Evolutionary conservation across 805 yeast genomes (phyloP).

Genomic region (Wickerhamiella occidentalis): DNA sequence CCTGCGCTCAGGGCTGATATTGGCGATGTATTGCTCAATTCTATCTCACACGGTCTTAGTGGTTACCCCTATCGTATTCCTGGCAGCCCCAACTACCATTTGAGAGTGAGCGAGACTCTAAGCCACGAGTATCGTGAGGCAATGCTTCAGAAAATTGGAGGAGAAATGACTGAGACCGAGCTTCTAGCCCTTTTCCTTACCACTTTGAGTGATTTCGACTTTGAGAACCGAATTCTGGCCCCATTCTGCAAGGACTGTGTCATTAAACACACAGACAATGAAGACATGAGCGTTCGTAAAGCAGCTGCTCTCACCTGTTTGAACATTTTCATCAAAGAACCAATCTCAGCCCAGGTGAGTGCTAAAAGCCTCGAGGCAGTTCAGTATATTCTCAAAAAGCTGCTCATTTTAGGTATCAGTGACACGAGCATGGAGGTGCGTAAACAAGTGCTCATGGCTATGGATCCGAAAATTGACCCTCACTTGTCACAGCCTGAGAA

Average conservation of each 20-base stretch:
- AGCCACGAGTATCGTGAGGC: slow-evolving; percentile 71
- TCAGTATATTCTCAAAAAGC: slow-evolving; percentile 67
- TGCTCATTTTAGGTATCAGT: slow-evolving; percentile 71
- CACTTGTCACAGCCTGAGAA: slow-evolving; percentile 91
- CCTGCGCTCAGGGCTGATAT: slow-evolving; percentile 71
- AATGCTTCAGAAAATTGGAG: slow-evolving; percentile 60
- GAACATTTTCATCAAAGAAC: slow-evolving; percentile 59
- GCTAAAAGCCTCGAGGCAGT: slow-evolving; percentile 72
- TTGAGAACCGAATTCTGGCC: slow-evolving; percentile 61
- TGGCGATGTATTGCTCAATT: slow-evolving; percentile 55
- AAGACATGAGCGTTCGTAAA: slow-evolving; percentile 64
- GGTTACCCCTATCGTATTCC: slow-evolving; percentile 76
- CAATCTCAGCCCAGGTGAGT: slow-evolving; percentile 74
- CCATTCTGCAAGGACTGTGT: slow-evolving; percentile 83
- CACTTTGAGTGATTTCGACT: slow-evolving; percentile 63
- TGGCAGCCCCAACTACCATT: slow-evolving; percentile 62
- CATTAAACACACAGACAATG: slow-evolving; percentile 72
- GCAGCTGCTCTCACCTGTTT: slow-evolving; percentile 79
- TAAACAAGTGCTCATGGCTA: slow-evolving; percentile 57
- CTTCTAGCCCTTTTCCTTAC: slow-evolving; percentile 66
- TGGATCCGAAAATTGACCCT: slow-evolving; percentile 71
- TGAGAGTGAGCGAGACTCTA: slow-evolving; percentile 21
- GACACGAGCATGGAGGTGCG: slow-evolving; percentile 83
- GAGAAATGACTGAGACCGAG: slow-evolving; percentile 37
- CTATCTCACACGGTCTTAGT: slow-evolving; percentile 61